Base-by-base conservation (phyloP, 495 filamentous ascomycete genomes). In the Penicillium diatomitis region DNA sequence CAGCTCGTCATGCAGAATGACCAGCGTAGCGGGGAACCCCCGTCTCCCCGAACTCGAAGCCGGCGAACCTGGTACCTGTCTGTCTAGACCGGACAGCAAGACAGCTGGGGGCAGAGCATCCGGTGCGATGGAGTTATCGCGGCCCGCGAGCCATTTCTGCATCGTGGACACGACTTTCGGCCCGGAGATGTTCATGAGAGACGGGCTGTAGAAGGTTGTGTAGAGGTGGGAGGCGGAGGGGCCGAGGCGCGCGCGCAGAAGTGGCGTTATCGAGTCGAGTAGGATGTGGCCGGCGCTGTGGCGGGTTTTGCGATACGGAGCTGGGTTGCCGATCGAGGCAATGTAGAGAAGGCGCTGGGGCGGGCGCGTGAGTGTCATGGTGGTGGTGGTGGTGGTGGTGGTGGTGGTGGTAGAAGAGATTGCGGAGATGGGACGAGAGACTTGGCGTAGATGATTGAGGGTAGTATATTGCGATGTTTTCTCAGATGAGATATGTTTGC, bases 1-100 rank as follows among this genome's bases (percentile, higher is more conserved):
- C 6, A 95, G 65, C 58, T 95, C 89, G 57, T 95, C 89, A 66
- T 95, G 87, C 30, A 95, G 68, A 2, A 95, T 66, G 3, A 94
- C 79, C 10, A 95, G 67, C 0, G 71, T 71, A 28, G 73, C 51
- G 0, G 60, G 54, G 11, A 45, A 45, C 1, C 46, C 46, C 2
- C 9, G 6, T 2, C 33, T 31, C 29, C 46, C 46, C 1, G 12
- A 6, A 5, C 33, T 31, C 29, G 46, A 20, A 20, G 2, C 20
- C 20, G 20, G 20, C 20, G 20, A 20, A 20, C 20, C 20, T 2
- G 20, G 20, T 20, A 20, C 20, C 20, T 20, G 20, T 20, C 20
- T 2, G 20, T 20, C 20, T 20, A 20, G 20, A 20, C 20, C 20
- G 20, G 20, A 20, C 20, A 20, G 20, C 20, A 20, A 1, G 20